phyloP scores from a whole-genome alignment of 1,284 basidiomycete genomes.

The Ustilago lituana region DNA sequence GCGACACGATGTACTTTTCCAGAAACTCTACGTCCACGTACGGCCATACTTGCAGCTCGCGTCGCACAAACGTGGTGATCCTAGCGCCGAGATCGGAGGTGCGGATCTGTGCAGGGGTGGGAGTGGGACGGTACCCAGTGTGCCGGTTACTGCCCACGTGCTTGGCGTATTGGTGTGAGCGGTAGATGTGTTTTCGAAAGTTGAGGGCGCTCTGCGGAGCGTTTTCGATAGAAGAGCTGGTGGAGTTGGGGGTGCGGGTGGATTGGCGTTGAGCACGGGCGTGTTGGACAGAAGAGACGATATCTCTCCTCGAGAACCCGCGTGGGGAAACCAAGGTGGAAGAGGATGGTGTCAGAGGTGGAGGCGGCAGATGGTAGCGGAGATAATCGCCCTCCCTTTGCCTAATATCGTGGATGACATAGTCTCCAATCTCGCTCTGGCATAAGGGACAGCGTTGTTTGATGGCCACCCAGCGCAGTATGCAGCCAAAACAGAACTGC shows the following conservation, averaged over 20 bases:
- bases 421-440: constrained; percentile 48
- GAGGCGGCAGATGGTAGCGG: constrained; percentile 49
- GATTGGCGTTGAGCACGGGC: neutral
- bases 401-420: constrained; percentile 61
- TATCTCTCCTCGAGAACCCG: too few species aligned
- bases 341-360: too few species aligned
- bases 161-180: constrained; percentile 52
- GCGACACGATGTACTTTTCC: constrained; percentile 56
- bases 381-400: constrained; percentile 60
- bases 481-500: constrained; percentile 67
- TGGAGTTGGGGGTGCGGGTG: neutral
- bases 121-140: constrained; percentile 56
- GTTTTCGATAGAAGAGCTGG: too few species aligned
- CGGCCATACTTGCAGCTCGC: constrained; percentile 63
- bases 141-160: constrained; percentile 64
- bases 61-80: constrained; percentile 54
- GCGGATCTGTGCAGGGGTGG: constrained; percentile 39
- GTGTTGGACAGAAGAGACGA: too few species aligned
- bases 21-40: constrained; percentile 64
- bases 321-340: too few species aligned
- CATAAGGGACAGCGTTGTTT: constrained; percentile 65
- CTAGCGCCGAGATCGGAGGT: constrained; percentile 1
- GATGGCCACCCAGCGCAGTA: constrained; percentile 62
- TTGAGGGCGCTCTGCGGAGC: constrained; percentile 41
- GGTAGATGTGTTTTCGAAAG: constrained; percentile 57